phyloP scores from a whole-genome alignment of 2,329 filamentous ascomycete species.

The Colletotrichum acutatum region DNA sequence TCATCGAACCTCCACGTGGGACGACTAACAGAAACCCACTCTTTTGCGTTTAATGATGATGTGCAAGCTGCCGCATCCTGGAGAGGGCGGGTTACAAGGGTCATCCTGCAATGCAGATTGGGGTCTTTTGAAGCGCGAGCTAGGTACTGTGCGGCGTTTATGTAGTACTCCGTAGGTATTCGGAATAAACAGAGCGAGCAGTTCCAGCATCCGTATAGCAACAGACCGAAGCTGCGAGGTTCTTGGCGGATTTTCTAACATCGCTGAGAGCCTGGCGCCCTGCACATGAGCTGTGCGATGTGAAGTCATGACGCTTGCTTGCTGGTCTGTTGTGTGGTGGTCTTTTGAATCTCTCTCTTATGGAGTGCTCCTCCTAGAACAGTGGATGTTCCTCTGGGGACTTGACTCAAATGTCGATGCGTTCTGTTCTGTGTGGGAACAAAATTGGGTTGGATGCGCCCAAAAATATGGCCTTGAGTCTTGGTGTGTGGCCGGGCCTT shows the following conservation, averaged over 20 bases:
- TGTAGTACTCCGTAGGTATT: neutral
- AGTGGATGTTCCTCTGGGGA: conserved; percentile 20
- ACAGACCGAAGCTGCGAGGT: neutral
- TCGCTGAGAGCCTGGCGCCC: neutral
- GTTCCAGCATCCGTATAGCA: neutral
- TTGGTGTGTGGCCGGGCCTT: neutral
- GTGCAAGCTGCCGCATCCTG: conserved; percentile 32
- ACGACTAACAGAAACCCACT: conserved; percentile 14
- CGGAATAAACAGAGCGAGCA: neutral
- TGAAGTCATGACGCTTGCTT: neutral
- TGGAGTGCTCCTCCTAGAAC: neutral
- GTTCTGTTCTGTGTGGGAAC: neutral
- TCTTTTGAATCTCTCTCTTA: neutral
- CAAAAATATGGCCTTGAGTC: neutral
- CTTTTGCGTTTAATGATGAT: conserved; percentile 36
- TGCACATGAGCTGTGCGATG: neutral
- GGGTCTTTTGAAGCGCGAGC: conserved; percentile 9
- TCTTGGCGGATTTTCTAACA: neutral
- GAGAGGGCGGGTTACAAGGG: conserved; percentile 16
- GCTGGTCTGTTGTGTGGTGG: neutral
- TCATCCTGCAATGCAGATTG: neutral
- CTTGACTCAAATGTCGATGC: conserved; percentile 25
- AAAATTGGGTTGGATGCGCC: neutral
- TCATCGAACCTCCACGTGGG: conserved; percentile 32
- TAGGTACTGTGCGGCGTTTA: neutral